Conservation (phyloP, 176 grass and related monocot species). For the Zoysia japonica region DNA sequence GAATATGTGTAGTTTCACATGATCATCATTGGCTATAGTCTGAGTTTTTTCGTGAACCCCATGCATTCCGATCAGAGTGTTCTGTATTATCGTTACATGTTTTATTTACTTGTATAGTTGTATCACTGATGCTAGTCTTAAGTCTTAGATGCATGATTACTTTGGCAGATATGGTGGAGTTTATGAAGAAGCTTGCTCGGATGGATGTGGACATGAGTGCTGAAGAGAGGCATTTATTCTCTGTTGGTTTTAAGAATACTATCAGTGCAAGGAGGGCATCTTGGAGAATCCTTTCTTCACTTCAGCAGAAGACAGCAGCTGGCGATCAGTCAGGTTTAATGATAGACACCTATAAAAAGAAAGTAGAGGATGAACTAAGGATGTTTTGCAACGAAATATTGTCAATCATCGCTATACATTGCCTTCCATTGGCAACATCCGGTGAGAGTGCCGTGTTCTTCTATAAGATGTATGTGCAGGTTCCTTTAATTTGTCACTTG, state of each 20-base stretch:
- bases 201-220: slow-evolving; percentile 88
- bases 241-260: slow-evolving; percentile 76
- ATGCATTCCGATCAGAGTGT: not conserved
- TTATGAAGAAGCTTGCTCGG: slow-evolving; percentile 76
- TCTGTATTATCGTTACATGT: not conserved
- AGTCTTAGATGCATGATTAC: slow-evolving; percentile 8
- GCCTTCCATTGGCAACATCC: slow-evolving; percentile 69
- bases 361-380: slow-evolving; percentile 72
- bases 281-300: slow-evolving; percentile 68
- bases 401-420: slow-evolving; percentile 88
- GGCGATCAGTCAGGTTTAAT: slow-evolving; percentile 44
- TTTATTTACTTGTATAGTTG: not conserved
- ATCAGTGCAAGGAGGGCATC: slow-evolving; percentile 76
- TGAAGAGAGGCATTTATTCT: slow-evolving; percentile 81
- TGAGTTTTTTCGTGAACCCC: no score
- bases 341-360: slow-evolving; percentile 62
- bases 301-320: slow-evolving; percentile 47
- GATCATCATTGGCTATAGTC: not conserved
- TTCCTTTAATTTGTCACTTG: slow-evolving; percentile 16
- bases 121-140: slow-evolving; percentile 10
- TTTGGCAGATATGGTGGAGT: slow-evolving; percentile 76
- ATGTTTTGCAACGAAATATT: slow-evolving; percentile 77
- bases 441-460: slow-evolving; percentile 81
- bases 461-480: slow-evolving; percentile 81
- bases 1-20: not conserved